These are phyloP conservation scores for Aspergillus vadensis DNA, from an alignment of 2,329 filamentous ascomycete genomes.

Conservation along the genomic window DNA sequence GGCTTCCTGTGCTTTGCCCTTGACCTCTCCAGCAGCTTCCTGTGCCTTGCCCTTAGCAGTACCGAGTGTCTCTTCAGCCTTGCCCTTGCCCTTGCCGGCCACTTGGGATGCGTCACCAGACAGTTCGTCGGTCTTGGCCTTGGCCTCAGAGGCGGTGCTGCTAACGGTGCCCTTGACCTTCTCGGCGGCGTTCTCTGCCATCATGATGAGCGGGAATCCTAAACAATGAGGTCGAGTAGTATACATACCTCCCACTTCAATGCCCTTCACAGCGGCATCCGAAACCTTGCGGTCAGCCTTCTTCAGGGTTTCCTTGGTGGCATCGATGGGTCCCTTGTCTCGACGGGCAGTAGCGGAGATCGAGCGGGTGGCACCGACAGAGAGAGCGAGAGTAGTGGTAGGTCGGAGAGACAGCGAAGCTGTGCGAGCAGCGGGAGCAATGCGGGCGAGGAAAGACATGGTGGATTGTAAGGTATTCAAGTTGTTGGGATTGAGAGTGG, in stretches of 20 bases:
- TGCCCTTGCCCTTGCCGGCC: conserved; percentile 18
- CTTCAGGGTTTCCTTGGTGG: conserved; percentile 61
- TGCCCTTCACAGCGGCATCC: conserved; percentile 60
- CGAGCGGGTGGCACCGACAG: conserved; percentile 24
- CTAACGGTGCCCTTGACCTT: conserved; percentile 47
- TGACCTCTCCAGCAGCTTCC: conserved; percentile 18
- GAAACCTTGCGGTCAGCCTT: conserved; percentile 59
- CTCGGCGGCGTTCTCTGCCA: conserved; percentile 53
- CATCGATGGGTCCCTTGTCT: conserved; percentile 56
- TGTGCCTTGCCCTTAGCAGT: conserved; percentile 20
- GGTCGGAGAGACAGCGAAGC: conserved; percentile 12
- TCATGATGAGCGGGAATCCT: conserved; percentile 1
- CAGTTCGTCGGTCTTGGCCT: conserved; percentile 30
- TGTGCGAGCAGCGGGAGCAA: conserved; percentile 32
- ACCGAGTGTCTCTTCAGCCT: conserved; percentile 17
- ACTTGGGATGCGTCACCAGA: conserved; percentile 9
- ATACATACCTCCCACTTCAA: conserved; percentile 63
- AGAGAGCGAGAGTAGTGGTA: conserved; percentile 17
- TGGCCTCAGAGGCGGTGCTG: conserved; percentile 48
- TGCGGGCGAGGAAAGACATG: conserved; percentile 42
- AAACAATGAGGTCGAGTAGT: neutral
- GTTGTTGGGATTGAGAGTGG: neutral
- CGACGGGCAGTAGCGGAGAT: conserved; percentile 57
- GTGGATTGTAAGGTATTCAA: neutral
- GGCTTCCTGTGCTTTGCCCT: conserved; percentile 21